phyloP scores from a whole-genome alignment of 768 basidiomycete species.

The Pulveroboletus sp. region DNA sequence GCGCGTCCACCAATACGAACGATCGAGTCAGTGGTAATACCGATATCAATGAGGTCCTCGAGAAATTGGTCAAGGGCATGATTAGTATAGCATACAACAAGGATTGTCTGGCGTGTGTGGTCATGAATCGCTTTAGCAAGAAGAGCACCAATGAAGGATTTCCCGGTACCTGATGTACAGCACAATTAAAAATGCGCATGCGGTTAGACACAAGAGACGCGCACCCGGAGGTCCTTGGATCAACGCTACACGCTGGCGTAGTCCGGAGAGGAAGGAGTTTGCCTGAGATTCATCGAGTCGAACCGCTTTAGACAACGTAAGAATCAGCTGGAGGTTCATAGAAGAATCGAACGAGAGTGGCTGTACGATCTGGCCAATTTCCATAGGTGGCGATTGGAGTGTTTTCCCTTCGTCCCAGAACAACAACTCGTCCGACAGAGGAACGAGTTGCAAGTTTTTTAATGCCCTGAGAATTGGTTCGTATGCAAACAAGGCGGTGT shows the following conservation, averaged over 20 bases:
- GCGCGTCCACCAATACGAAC: slow-evolving; percentile 59
- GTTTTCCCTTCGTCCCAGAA: slow-evolving; percentile 43
- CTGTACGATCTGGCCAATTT: slow-evolving; percentile 21
- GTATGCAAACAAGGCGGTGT: slow-evolving; percentile 60
- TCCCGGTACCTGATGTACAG: slow-evolving; percentile 54
- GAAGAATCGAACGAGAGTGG: slow-evolving; percentile 29
- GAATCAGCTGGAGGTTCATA: slow-evolving; percentile 36
- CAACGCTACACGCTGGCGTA: slow-evolving; percentile 52
- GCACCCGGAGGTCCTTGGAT: slow-evolving; percentile 73
- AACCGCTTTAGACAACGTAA: slow-evolving; percentile 38
- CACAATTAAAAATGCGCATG: neutral
- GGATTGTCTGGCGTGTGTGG: slow-evolving; percentile 43
- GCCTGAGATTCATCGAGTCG: slow-evolving; percentile 50
- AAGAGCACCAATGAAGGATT: slow-evolving; percentile 68
- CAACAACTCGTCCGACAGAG: slow-evolving; percentile 49
- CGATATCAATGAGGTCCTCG: slow-evolving; percentile 55
- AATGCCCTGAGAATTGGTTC: slow-evolving; percentile 58
- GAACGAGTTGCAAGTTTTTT: slow-evolving; percentile 43
- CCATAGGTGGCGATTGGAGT: slow-evolving; percentile 4
- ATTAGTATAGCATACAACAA: slow-evolving; percentile 72
- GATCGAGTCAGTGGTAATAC: slow-evolving; percentile 45
- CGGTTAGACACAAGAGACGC: slow-evolving; percentile 2
- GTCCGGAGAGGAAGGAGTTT: slow-evolving; percentile 43
- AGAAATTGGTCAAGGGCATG: slow-evolving; percentile 72
- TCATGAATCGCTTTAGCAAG: slow-evolving; percentile 58